phyloP scores from a whole-genome alignment of 148 eudicot genomes.

The Pharnaceum exiguum region DNA sequence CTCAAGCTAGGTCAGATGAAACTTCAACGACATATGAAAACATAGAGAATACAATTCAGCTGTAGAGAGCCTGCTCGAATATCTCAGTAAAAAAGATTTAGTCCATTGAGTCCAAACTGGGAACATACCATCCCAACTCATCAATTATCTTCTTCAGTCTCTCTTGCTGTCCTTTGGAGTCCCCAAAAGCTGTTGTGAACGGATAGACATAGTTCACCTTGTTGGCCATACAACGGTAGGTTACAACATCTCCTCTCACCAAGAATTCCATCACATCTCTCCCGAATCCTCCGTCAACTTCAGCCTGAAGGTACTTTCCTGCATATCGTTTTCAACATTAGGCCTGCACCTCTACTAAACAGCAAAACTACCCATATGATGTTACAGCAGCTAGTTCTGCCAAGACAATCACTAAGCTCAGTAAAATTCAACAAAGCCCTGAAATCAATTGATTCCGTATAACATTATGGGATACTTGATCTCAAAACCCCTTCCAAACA shows the following conservation, averaged over 20 bases:
- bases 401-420: neutral
- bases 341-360: neutral
- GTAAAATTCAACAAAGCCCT: too few relatives aligned
- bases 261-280: constrained; percentile 82
- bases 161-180: constrained; percentile 92
- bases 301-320: constrained; percentile 83
- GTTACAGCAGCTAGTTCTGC: neutral
- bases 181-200: constrained; percentile 95
- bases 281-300: constrained; percentile 88
- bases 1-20: too few relatives aligned
- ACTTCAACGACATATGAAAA: too few relatives aligned
- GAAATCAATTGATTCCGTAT: too few relatives aligned
- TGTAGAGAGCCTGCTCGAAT: too few relatives aligned
- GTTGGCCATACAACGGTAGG: constrained; percentile 86
- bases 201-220: constrained; percentile 90
- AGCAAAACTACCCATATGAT: neutral
- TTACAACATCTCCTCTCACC: constrained; percentile 78
- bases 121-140: constrained; percentile 82
- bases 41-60: too few relatives aligned
- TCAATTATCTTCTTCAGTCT: constrained; percentile 71
- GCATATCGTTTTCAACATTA: constrained; percentile 14
- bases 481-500: too few relatives aligned
- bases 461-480: too few relatives aligned
- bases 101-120: constrained; percentile 76
- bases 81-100: constrained; percentile 9